phyloP scores from a whole-genome alignment of 805 yeast species.

The Allodekkera sacchari region DNA sequence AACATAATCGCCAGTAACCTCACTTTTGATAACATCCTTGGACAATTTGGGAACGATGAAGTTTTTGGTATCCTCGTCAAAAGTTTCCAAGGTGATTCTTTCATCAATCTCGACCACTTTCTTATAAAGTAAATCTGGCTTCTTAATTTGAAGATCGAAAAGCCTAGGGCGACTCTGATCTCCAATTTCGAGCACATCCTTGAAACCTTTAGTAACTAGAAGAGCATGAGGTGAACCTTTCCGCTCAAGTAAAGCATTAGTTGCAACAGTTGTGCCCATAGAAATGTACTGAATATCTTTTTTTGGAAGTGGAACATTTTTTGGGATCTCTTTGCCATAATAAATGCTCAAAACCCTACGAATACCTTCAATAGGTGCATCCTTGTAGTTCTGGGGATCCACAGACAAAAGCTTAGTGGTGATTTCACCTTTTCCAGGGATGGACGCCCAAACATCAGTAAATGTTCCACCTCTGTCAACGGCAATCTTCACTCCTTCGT shows the following conservation, averaged over 20 bases:
- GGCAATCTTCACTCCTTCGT: constrained; percentile 34
- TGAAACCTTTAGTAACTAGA: constrained; percentile 74
- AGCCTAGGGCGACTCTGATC: constrained; percentile 82
- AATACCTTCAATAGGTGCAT: constrained; percentile 84
- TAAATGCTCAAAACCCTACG: constrained; percentile 57
- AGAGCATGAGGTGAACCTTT: constrained; percentile 78
- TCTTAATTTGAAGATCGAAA: constrained; percentile 63
- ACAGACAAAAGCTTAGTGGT: constrained; percentile 73
- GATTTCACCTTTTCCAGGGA: too few species aligned
- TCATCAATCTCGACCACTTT: constrained; percentile 74
- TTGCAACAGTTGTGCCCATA: constrained; percentile 88
- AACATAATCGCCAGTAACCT: constrained; percentile 29
- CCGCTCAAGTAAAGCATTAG: constrained; percentile 80
- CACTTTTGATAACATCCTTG: constrained; percentile 25
- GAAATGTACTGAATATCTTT: constrained; percentile 53
- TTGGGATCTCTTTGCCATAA: constrained; percentile 41
- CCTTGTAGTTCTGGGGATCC: constrained; percentile 71
- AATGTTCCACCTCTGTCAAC: constrained; percentile 69
- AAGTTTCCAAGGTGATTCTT: constrained; percentile 69
- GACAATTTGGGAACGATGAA: constrained; percentile 23
- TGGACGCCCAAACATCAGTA: constrained; percentile 60
- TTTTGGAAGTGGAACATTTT: constrained; percentile 45
- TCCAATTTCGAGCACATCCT: constrained; percentile 69
- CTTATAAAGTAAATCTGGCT: constrained; percentile 59
- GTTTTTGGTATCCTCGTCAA: constrained; percentile 54